phyloP scores from a whole-genome alignment of 495 filamentous ascomycete genomes.

The Hapsidospora chrysogenum region DNA sequence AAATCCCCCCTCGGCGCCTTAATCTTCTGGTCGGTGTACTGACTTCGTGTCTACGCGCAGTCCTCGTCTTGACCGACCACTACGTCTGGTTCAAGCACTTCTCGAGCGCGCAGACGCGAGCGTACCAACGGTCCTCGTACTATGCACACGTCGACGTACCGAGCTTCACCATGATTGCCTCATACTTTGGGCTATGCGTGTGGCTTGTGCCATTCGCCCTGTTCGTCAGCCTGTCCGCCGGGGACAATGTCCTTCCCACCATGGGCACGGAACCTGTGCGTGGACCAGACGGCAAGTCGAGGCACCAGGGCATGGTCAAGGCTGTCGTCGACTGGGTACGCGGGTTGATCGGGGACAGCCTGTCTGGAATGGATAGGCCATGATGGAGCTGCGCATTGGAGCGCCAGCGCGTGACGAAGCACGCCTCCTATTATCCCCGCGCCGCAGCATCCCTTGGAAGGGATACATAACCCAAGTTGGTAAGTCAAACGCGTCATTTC shows the following conservation, averaged over 20 bases:
- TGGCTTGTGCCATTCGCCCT: conserved; percentile 94
- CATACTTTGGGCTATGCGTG: conserved; percentile 89
- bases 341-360: conserved; percentile 56
- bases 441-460: not conserved
- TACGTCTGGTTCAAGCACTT: conserved; percentile 95
- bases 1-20: not conserved
- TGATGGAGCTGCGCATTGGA: not conserved
- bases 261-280: conserved; percentile 38
- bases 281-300: conserved; percentile 28
- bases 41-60: conserved; percentile 14
- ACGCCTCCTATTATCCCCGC: not conserved
- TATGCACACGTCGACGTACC: conserved; percentile 50
- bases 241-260: conserved; percentile 84
- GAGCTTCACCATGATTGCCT: conserved; percentile 85
- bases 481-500: not conserved
- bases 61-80: conserved; percentile 80
- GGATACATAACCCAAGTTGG: not conserved
- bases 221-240: conserved; percentile 82
- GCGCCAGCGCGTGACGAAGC: not conserved
- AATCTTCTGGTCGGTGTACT: conserved; percentile 3
- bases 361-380: conserved; percentile 43
- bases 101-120: conserved; percentile 38
- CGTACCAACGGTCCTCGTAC: conserved; percentile 30
- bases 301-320: conserved; percentile 77
- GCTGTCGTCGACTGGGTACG: conserved; percentile 64